These are phyloP conservation scores for Cytospora chrysosperma DNA, from an alignment of 2,329 filamentous ascomycete genomes.

Conservation along the genomic window DNA sequence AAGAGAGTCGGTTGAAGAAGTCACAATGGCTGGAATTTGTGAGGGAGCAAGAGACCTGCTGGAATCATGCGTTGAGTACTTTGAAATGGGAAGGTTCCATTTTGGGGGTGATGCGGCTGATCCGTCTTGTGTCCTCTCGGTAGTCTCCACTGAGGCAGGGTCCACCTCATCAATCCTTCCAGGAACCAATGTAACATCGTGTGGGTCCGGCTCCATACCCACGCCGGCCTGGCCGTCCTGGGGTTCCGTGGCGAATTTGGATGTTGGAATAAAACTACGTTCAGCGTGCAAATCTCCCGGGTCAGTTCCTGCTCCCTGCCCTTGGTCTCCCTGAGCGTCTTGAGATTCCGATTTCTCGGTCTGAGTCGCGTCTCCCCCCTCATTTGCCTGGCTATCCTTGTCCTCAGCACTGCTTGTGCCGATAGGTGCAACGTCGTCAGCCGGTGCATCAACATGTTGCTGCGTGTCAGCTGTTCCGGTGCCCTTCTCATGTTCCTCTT, in stretches of 20 bases:
- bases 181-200: conserved; percentile 23
- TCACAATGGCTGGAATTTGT: conserved; percentile 26
- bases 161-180: conserved; percentile 25
- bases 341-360: conserved; percentile 5
- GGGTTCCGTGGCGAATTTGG: conserved; percentile 29
- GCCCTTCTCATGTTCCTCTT: conserved; percentile 24
- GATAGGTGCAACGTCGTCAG: conserved; percentile 3
- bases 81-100: conserved; percentile 39
- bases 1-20: conserved; percentile 23
- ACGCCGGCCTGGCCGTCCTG: conserved; percentile 24
- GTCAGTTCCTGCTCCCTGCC: conserved; percentile 6
- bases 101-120: conserved; percentile 22
- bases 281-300: conserved; percentile 14
- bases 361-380: conserved; percentile 21
- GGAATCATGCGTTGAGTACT: conserved; percentile 43
- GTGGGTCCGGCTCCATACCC: conserved; percentile 24
- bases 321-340: conserved; percentile 5
- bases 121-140: conserved; percentile 25
- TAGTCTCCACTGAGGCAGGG: conserved; percentile 22
- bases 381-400: conserved; percentile 4
- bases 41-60: conserved; percentile 26
- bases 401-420: conserved; percentile 1
- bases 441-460: conserved; percentile 15
- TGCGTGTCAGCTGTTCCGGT: conserved; percentile 16
- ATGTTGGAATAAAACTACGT: conserved; percentile 27